phyloP scores from a whole-genome alignment of 768 basidiomycete species.

The Pholiota conissans region DNA sequence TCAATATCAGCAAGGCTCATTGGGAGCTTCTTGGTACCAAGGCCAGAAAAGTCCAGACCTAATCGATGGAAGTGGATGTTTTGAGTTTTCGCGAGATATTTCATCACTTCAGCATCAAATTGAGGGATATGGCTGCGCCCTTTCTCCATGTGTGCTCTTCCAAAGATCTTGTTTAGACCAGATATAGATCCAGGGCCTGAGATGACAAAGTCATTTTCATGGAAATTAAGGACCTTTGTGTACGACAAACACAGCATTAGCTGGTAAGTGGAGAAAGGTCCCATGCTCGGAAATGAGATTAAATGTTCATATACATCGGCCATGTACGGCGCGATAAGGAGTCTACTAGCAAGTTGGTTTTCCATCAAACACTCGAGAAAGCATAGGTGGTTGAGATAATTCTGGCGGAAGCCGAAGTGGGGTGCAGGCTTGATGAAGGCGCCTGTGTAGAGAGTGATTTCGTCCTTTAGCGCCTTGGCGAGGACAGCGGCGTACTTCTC shows the following conservation, averaged over 20 bases:
- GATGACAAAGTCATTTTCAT: slow-evolving; percentile 68
- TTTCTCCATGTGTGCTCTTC: slow-evolving; percentile 31
- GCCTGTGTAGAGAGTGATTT: slow-evolving; percentile 58
- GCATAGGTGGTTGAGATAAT: slow-evolving; percentile 62
- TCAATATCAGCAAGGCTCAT: slow-evolving; percentile 74
- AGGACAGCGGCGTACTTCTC: slow-evolving; percentile 55
- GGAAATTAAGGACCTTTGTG: slow-evolving; percentile 56
- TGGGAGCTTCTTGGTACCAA: slow-evolving; percentile 47
- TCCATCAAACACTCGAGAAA: slow-evolving; percentile 63
- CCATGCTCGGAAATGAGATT: slow-evolving; percentile 66
- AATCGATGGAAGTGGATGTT: slow-evolving; percentile 59
- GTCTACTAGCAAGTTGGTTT: slow-evolving; percentile 46
- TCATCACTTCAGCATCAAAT: slow-evolving; percentile 59
- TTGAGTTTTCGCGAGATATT: slow-evolving; percentile 64
- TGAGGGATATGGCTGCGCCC: slow-evolving; percentile 29
- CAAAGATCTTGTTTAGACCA: slow-evolving; percentile 72
- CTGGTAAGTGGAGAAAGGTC: slow-evolving; percentile 74
- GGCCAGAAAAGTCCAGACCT: slow-evolving; percentile 49
- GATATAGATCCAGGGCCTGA: slow-evolving; percentile 66
- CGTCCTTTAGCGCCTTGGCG: slow-evolving; percentile 32
- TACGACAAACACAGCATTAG: slow-evolving; percentile 62
- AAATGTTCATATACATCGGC: slow-evolving; percentile 65
- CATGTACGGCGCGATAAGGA: slow-evolving; percentile 52
- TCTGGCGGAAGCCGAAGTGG: slow-evolving; percentile 42
- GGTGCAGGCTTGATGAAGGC: slow-evolving; percentile 76